Conservation (phyloP, 208 protist genomes). For the Phytomonas serpens region DNA sequence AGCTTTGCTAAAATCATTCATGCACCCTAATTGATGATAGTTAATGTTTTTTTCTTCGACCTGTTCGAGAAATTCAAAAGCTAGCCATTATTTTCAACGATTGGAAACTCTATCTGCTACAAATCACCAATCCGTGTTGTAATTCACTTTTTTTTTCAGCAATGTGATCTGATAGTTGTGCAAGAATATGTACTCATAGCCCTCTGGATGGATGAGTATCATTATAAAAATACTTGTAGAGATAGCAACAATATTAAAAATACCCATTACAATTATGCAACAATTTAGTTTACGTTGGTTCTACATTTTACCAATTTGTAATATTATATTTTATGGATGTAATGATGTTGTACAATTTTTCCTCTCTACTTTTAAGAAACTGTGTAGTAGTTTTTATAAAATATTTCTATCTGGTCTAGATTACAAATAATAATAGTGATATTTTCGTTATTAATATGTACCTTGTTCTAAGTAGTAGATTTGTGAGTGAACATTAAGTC, state of each 20-base stretch:
- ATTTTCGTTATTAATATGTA: background rate
- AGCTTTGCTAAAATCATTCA: background rate
- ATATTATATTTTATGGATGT: background rate
- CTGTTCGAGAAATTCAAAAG: background rate
- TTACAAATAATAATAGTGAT: background rate
- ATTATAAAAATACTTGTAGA: conserved; percentile 3
- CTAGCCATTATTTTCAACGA: background rate
- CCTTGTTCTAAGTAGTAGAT: conserved; percentile 2
- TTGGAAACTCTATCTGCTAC: background rate
- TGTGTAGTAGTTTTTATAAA: background rate
- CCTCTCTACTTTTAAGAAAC: background rate
- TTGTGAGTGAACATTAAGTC: background rate
- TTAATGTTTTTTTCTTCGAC: conserved; percentile 7
- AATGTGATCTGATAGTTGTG: background rate
- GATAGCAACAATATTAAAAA: background rate
- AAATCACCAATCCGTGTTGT: background rate
- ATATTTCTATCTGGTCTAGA: background rate
- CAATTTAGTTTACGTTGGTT: background rate
- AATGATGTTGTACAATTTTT: background rate
- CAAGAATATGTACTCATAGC: background rate
- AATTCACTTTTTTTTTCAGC: background rate
- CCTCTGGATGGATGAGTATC: background rate
- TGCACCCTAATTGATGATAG: background rate
- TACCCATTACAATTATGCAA: background rate
- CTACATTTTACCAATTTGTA: background rate